Base-by-base conservation (phyloP, 2,329 filamentous ascomycete species). In the Venturiaceae sp. region DNA sequence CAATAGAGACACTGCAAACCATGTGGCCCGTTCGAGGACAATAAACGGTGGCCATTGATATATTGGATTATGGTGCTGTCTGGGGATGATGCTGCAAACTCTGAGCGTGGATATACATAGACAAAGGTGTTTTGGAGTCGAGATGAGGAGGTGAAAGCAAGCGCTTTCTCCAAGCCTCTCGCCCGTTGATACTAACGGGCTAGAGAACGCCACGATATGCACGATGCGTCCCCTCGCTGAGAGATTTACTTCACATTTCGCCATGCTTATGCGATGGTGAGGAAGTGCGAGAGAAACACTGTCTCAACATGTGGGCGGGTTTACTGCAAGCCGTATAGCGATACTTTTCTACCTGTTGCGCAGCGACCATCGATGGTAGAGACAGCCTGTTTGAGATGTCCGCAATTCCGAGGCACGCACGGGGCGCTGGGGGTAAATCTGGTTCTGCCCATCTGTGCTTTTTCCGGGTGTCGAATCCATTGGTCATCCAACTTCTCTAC, bases 1-100 rank as follows among this genome's bases (percentile, higher is more conserved):
- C 52, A 53, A 53, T 37, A 37, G 52, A 36, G n/a, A 16, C 9
- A 7, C 1, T 7, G 13, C 44, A 32, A 16, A 2, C 2, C 44
- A 16, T 28, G 44, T 14, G 32, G 30, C 13, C 52, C 30, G 32
- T 53, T 14, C 28, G 50, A 14, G 28, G 11, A 19, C 30, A 32
- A 53, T 53, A 33, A 36, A 53, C 19, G 19, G 19, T 34, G 52
- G n/a, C 30, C 52, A 53, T 53, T 36, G 52, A 53, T 34, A 53
- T 36, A 52, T 52, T 52, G 46, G 46, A 6, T 52, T 19, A 52
- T 28, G 46, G 46, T 52, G 28, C 50, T n/a, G 30, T 34, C 30
- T 53, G 33, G 52, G 52, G 44, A 30, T 30, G 44, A 50, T 26
- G 44, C 44, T 30, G 26, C 44, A 30, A n/a, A n/a, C 5, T 30